Conservation (phyloP, 768 basidiomycete genomes). For the Mrakia frigida region DNA sequence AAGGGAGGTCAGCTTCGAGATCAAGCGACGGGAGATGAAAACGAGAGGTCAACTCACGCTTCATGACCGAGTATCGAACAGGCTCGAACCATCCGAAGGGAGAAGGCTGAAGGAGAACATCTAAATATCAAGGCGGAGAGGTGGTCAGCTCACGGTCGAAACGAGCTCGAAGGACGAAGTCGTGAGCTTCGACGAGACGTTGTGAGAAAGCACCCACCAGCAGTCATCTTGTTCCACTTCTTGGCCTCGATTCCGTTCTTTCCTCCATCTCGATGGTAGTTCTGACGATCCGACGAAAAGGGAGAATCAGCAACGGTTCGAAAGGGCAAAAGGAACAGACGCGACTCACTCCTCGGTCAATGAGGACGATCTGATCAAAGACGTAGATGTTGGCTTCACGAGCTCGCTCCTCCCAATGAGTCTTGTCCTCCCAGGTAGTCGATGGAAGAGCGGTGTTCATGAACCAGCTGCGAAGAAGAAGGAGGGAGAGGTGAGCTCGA, state of each 20-base stretch:
- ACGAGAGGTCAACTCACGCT: not conserved
- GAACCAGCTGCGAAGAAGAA: conserved; percentile 2
- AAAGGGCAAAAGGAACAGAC: not conserved
- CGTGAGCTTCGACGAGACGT: not conserved
- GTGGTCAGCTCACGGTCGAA: not conserved
- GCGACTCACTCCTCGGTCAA: conserved; percentile 27
- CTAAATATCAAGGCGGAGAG: not conserved
- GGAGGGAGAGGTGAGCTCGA: not conserved
- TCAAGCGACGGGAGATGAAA: not conserved
- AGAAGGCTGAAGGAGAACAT: not conserved
- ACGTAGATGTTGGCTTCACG: conserved; percentile 21
- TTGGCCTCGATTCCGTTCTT: conserved; percentile 22
- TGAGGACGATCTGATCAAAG: conserved; percentile 27
- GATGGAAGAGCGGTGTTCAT: conserved; percentile 6
- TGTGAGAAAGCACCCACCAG: conserved; percentile 1
- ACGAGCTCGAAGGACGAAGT: no score
- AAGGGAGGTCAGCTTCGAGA: not conserved
- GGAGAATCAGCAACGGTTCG: not conserved
- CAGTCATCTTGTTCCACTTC: conserved; percentile 33
- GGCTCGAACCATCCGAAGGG: conserved; percentile 7
- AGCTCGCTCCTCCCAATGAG: conserved; percentile 11
- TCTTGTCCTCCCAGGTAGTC: conserved; percentile 1
- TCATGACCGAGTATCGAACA: conserved; percentile 9
- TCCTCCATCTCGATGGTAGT: conserved; percentile 9
- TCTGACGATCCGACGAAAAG: not conserved